phyloP scores from a whole-genome alignment of 768 basidiomycete genomes.

The Glaciozyma martinii region DNA sequence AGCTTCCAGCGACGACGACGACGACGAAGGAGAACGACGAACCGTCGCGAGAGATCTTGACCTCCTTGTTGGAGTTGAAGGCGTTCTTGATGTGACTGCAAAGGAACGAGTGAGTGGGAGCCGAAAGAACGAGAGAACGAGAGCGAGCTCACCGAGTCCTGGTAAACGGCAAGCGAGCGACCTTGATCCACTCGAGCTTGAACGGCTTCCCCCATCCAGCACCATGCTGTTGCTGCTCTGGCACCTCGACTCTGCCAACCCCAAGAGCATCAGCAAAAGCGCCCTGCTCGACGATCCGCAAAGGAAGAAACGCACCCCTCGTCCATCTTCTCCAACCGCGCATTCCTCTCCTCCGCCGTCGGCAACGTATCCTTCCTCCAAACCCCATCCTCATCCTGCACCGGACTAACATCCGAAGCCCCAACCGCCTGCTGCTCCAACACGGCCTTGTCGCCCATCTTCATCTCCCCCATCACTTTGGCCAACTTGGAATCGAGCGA shows the following conservation, averaged over 20 bases:
- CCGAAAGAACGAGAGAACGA: slow-evolving; percentile 39
- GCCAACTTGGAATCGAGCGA: not conserved
- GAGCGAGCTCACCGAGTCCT: slow-evolving; percentile 44
- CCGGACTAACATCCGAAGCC: not conserved
- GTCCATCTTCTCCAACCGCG: slow-evolving; percentile 4
- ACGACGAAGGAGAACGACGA: slow-evolving; percentile 36
- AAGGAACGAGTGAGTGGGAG: slow-evolving; percentile 57
- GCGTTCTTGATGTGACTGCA: slow-evolving; percentile 75
- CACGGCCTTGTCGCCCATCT: slow-evolving; percentile 11
- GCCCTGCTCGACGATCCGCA: too few species aligned
- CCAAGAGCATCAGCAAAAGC: not conserved
- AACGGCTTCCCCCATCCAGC: slow-evolving; percentile 67
- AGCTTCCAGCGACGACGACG: not conserved
- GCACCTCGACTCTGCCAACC: not conserved
- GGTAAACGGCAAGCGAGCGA: slow-evolving; percentile 36
- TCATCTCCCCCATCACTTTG: not conserved
- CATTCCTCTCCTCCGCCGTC: slow-evolving; percentile 33
- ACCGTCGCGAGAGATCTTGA: slow-evolving; percentile 39
- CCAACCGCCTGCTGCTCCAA: slow-evolving; percentile 7
- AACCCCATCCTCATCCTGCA: not conserved
- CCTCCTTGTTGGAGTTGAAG: slow-evolving; percentile 70
- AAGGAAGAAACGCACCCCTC: not conserved
- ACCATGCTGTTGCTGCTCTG: slow-evolving; percentile 33
- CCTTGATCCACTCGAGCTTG: slow-evolving; percentile 68
- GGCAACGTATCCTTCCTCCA: not conserved